Conservation (phyloP, 345 rosid genomes). For the Lumnitzera racemosa region DNA sequence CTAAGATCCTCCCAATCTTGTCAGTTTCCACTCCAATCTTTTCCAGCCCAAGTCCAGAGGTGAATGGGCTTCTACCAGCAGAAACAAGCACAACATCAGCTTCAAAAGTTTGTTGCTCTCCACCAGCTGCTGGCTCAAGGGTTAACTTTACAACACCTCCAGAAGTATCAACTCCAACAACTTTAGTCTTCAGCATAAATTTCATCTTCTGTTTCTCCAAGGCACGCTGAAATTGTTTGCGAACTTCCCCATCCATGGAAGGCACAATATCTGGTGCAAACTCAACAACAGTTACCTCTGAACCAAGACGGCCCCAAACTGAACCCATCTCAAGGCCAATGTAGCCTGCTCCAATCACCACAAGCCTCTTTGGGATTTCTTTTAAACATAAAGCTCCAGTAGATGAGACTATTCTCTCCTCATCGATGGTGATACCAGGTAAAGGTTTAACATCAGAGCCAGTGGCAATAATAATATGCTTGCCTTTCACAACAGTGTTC, state of each 20-base stretch:
- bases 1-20: constrained; percentile 71
- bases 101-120: constrained; percentile 74
- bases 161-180: constrained; percentile 71
- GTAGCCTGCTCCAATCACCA: constrained; percentile 97
- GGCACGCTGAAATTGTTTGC: constrained; percentile 87
- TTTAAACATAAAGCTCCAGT: constrained; percentile 82
- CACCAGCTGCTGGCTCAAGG: constrained; percentile 86
- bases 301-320: constrained; percentile 90
- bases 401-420: constrained; percentile 86
- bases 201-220: constrained; percentile 99
- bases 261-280: constrained; percentile 93
- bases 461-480: constrained; percentile 82
- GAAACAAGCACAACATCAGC: constrained; percentile 97
- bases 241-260: constrained; percentile 89
- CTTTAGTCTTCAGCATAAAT: constrained; percentile 97
- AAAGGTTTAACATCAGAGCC: constrained; percentile 96
- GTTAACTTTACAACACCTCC: constrained; percentile 76
- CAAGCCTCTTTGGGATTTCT: constrained; percentile 85
- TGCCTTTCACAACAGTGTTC: constrained; percentile 72
- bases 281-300: constrained; percentile 97
- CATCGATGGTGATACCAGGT: constrained; percentile 94
- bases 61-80: constrained; percentile 88
- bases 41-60: constrained; percentile 85
- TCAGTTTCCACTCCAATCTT: constrained; percentile 91
- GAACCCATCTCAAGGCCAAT: constrained; percentile 99